Percentiles rank a stretch among this genome's conserved stretches.
Evolutionary conservation across 257 asterid species (phyloP).

Genomic region (Solanum chiquidenum): DNA sequence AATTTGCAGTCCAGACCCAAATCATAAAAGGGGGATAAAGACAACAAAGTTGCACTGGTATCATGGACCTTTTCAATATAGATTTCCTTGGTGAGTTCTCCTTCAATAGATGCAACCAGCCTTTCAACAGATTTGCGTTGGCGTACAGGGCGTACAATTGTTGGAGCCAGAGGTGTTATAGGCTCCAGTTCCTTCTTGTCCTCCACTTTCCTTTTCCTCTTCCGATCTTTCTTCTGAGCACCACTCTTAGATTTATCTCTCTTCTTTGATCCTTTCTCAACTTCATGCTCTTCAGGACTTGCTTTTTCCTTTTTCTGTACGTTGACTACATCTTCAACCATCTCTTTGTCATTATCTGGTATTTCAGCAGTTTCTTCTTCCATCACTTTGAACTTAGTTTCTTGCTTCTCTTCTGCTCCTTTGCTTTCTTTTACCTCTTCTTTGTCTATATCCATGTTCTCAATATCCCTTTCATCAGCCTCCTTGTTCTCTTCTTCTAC

Average conservation of each 20-base stretch:
- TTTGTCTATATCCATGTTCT: neutral
- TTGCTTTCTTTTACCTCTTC: neutral
- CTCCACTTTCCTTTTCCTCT: conserved; percentile 27
- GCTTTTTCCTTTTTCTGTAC: conserved; percentile 20
- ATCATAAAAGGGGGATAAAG: neutral
- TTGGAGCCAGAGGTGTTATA: conserved; percentile 47
- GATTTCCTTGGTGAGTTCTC: conserved; percentile 53
- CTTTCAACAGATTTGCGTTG: conserved; percentile 89
- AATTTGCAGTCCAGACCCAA: neutral
- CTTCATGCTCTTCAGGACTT: conserved; percentile 18
- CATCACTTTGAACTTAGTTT: conserved; percentile 8
- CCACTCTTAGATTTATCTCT: conserved; percentile 34
- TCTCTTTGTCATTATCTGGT: conserved; percentile 1
- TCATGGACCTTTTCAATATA: conserved; percentile 63
- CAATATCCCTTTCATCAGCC: neutral
- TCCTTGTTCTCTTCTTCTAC: neutral
- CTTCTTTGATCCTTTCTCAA: conserved; percentile 37
- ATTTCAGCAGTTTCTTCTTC: conserved; percentile 15
- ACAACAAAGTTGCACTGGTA: neutral
- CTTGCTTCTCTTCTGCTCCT: conserved; percentile 3
- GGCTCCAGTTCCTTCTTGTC: conserved; percentile 46
- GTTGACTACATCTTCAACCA: conserved; percentile 10
- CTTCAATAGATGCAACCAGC: conserved; percentile 74
- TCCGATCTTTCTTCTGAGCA: conserved; percentile 15
- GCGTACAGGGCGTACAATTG: conserved; percentile 76